phyloP scores from a whole-genome alignment of 2,329 filamentous ascomycete genomes.

The Calonectria fujianensis region DNA sequence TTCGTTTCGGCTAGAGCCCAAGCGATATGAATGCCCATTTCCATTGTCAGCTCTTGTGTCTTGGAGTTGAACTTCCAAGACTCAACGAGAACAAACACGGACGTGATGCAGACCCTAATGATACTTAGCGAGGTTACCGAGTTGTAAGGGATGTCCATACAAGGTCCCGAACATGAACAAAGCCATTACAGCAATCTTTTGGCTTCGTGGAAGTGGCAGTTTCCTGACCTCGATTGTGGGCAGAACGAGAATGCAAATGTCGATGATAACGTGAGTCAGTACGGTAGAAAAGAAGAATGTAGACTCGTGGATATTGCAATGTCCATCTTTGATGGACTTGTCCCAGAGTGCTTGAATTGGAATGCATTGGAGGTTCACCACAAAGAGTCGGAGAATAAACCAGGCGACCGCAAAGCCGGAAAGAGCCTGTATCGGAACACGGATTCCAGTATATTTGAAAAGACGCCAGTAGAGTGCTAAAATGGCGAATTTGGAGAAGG shows the following conservation, averaged over 20 bases:
- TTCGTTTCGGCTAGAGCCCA: slow-evolving; percentile 58
- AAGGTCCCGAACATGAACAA: slow-evolving; percentile 57
- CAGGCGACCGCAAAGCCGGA: slow-evolving; percentile 51
- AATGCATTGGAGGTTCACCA: slow-evolving; percentile 59
- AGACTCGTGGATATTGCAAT: slow-evolving; percentile 57
- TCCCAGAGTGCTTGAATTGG: slow-evolving; percentile 60
- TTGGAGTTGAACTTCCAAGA: slow-evolving; percentile 49
- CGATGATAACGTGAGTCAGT: slow-evolving; percentile 57
- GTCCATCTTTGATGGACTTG: slow-evolving; percentile 48
- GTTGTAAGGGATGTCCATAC: slow-evolving; percentile 42
- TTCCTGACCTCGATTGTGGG: slow-evolving; percentile 58
- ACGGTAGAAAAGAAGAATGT: slow-evolving; percentile 59
- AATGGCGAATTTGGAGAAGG: slow-evolving; percentile 23
- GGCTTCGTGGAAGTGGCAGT: slow-evolving; percentile 54
- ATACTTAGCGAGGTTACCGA: background rate
- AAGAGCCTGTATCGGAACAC: slow-evolving; percentile 55
- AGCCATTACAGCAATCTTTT: slow-evolving; percentile 56
- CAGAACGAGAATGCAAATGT: slow-evolving; percentile 57
- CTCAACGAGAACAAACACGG: slow-evolving; percentile 54
- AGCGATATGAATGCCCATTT: slow-evolving; percentile 53
- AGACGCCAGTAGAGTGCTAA: slow-evolving; percentile 22
- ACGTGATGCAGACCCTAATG: slow-evolving; percentile 48
- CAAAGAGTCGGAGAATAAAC: slow-evolving; percentile 56
- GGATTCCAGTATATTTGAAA: slow-evolving; percentile 41
- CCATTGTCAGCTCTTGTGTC: slow-evolving; percentile 51